Base-by-base conservation (phyloP, 2,329 filamentous ascomycete species). In the Aspergillus fijiensis region DNA sequence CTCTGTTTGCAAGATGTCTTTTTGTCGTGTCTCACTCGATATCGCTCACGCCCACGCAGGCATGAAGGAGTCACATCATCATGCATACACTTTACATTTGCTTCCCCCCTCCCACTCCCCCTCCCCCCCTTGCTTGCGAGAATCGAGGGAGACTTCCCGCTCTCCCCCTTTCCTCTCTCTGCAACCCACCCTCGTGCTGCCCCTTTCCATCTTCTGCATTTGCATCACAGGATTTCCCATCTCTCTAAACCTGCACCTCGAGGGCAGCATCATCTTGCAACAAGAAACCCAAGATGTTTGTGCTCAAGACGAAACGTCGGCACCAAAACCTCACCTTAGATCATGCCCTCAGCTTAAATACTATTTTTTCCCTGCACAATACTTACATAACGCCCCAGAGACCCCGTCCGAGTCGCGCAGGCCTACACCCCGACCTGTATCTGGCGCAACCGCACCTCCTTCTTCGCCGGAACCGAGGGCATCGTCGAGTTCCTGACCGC, bases 401-500 rank as follows among this genome's bases (percentile, higher is more conserved):
- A 91, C 62, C 89, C 90, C 0, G 77, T 81, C 3, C 76, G 76
- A 1, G 82, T 95, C 33, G 86, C 89, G 54, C 82, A 87, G 68
- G 89, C 86, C 1, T 96, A 96, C 72, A 95, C 90, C 0, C 76
- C 84, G 0, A 85, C 90, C 72, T 88, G 85, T 56, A 86, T 93
- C 73, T 96, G 92, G 91, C 85, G 92, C 45, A 96, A 96, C 74
- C 85, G 91, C 4, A 82, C 82, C 65, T 78, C 76, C 1, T 96
- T 96, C 73, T 71, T 96, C 51, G 76, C 77, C 11, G 91, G 91
- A 1, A 87, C 86, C 1, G 83, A 85, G 6, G 85, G 81, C 19
- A 92, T 96, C 61, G 79, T 87, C 53, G 77, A 77, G 2, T 91
- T 94, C 66, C 72, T 96, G 55, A 84, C 82, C 0, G 79, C 84